Conservation (phyloP, 1,284 basidiomycete genomes). For the Ceratobasidium sp. region DNA sequence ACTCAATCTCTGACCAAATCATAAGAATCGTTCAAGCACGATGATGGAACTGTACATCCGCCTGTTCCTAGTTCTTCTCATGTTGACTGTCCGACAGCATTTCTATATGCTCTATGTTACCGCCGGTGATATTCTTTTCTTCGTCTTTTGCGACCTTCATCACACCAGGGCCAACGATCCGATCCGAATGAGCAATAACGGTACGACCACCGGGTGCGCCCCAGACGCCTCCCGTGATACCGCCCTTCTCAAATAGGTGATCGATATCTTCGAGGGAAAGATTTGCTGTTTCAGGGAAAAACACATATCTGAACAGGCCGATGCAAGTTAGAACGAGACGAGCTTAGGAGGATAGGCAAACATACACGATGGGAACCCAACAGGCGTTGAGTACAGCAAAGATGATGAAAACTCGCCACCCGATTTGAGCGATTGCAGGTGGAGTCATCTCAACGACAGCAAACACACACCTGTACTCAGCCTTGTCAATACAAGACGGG, state of each 20-base stretch:
- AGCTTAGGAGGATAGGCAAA: constrained; percentile 20
- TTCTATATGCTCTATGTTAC: background rate
- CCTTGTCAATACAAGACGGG: background rate
- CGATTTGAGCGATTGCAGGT: constrained; percentile 59
- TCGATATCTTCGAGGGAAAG: constrained; percentile 57
- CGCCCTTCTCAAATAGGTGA: constrained; percentile 56
- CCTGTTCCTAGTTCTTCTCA: constrained; percentile 1
- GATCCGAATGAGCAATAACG: constrained; percentile 18
- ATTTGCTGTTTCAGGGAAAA: constrained; percentile 58
- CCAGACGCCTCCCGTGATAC: constrained; percentile 55
- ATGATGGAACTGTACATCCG: no score
- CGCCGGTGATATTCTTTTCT: constrained; percentile 8
- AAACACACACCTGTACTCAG: constrained; percentile 50
- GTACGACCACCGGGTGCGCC: constrained; percentile 39
- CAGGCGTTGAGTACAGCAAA: constrained; percentile 58
- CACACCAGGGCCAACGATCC: background rate
- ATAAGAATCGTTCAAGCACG: no score
- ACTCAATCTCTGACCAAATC: no score
- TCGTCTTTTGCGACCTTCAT: background rate
- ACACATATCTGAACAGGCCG: constrained; percentile 40
- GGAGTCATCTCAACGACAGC: constrained; percentile 60
- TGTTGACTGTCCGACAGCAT: background rate
- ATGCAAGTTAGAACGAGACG: background rate
- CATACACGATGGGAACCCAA: constrained; percentile 56
- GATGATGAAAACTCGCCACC: constrained; percentile 58